Base-by-base conservation (phyloP, 139 green algal genomes). In the Zygnema circumcarinatum region DNA sequence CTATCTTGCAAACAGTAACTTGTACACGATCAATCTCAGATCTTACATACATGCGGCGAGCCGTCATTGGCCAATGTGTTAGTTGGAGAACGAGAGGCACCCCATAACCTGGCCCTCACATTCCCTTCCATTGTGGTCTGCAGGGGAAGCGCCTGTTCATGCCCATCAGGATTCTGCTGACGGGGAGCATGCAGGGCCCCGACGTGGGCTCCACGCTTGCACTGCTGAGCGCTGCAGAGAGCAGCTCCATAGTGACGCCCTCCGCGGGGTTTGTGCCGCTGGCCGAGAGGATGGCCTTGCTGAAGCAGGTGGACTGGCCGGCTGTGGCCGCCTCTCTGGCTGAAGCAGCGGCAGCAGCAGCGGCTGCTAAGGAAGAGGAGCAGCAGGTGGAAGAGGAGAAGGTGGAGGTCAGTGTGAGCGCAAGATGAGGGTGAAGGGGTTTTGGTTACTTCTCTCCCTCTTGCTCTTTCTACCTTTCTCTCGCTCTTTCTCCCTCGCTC, bases 131-230 rank as follows among this genome's bases (percentile, higher is more conserved):
- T 16, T 62, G 47, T 62, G 16, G 7, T 62, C 0, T 81, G 41
- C 54, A 90, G 86, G 97, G 97, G 88, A 99, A 99, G 94, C 86
- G 95, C 53, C 90, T 99, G 54, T 99, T 98, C 90, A 98, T 99
- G 97, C 97, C 97, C 21, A 91, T 97, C 88, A 94, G 97, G 38
- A 93, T 99, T 16, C 93, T 93, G 2, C 81, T 99, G 72, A 99
- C 96, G 20, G 97, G 95, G 41, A 74, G 91, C 72, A 95, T 94
- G 90, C 81, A 94, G 62, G 96, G 96, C 2, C 94, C 96, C 0
- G 96, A 99, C 73, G 93, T 99, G 47, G 95, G 93, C 21, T 94
- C 97, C 42, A 91, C 96, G 78, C 87, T 98, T 82, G 79, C 80
- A 67, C 67, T 96, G 79, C 85, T 98, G 84, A 78, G 86, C 22